Conservation (phyloP, 75 land plant species). For the Adiantum capillusveneris region DNA sequence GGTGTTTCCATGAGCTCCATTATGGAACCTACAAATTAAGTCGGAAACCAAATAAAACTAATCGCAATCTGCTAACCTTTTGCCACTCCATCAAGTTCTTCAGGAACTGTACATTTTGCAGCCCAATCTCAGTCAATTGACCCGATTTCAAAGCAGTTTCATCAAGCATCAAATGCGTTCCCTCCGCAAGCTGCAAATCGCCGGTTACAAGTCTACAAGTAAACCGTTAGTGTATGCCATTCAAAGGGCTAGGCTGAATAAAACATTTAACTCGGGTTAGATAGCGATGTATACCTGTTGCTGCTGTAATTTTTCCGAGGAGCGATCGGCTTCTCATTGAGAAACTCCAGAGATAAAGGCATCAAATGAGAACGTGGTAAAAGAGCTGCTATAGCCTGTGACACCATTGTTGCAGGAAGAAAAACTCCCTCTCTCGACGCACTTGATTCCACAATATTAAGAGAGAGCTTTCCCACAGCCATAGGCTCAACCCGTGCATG, state of each 20-base stretch:
- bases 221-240: not conserved
- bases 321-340: conserved; percentile 56
- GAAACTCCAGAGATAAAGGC: conserved; percentile 60
- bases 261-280: not conserved
- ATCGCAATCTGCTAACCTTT: conserved; percentile 40
- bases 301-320: conserved; percentile 72
- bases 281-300: conserved; percentile 42
- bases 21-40: not conserved
- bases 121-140: conserved; percentile 53
- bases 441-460: conserved; percentile 55
- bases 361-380: conserved; percentile 63
- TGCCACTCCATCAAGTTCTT: conserved; percentile 70
- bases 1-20: not conserved
- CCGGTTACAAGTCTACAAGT: conserved; percentile 61
- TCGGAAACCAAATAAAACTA: no score
- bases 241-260: no score
- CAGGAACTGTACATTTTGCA: conserved; percentile 57
- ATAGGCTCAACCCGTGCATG: conserved; percentile 67
- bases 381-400: conserved; percentile 32
- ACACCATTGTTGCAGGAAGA: conserved; percentile 13
- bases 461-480: conserved; percentile 79
- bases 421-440: conserved; percentile 24
- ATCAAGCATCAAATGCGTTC: conserved; percentile 80
- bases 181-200: conserved; percentile 67
- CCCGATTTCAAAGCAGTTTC: conserved; percentile 70